phyloP scores from a whole-genome alignment of 1,284 basidiomycete genomes.

The Amylostereum areolatum region DNA sequence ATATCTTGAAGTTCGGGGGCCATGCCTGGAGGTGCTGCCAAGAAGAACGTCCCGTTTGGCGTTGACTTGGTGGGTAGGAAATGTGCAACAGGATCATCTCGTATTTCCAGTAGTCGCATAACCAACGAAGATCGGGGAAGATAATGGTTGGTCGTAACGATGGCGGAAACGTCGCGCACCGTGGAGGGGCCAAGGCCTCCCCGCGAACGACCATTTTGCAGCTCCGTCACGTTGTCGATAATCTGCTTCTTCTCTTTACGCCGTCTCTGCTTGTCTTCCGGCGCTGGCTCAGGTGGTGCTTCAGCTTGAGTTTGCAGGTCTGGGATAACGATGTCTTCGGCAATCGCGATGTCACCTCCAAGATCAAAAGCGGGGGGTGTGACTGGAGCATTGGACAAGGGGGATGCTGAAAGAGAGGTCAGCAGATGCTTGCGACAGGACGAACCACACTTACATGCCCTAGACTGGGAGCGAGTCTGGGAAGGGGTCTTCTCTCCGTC shows the following conservation, averaged over 20 bases:
- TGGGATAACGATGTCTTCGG: constrained; percentile 38
- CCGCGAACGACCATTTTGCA: constrained; percentile 63
- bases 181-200: constrained; percentile 51
- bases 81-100: constrained; percentile 78
- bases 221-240: constrained; percentile 79
- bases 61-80: constrained; percentile 79
- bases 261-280: constrained; percentile 35
- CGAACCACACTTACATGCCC: constrained; percentile 51
- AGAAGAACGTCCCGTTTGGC: constrained; percentile 68
- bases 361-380: constrained; percentile 54
- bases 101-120: constrained; percentile 79
- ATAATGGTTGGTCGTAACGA: constrained; percentile 74
- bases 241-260: constrained; percentile 73
- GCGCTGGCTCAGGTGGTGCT: constrained; percentile 28
- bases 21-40: constrained; percentile 75
- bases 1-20: constrained; percentile 67
- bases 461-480: constrained; percentile 53
- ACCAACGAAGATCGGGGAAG: constrained; percentile 79
- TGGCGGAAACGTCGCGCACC: constrained; percentile 64
- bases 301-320: constrained; percentile 24
- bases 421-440: constrained; percentile 5
- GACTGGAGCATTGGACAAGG: constrained; percentile 61
- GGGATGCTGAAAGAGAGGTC: constrained; percentile 48
- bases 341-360: constrained; percentile 34
- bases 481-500: constrained; percentile 48